These are phyloP conservation scores for Linum usitatissimum DNA, from an alignment of 345 rosid species.

Conservation along the genomic window DNA sequence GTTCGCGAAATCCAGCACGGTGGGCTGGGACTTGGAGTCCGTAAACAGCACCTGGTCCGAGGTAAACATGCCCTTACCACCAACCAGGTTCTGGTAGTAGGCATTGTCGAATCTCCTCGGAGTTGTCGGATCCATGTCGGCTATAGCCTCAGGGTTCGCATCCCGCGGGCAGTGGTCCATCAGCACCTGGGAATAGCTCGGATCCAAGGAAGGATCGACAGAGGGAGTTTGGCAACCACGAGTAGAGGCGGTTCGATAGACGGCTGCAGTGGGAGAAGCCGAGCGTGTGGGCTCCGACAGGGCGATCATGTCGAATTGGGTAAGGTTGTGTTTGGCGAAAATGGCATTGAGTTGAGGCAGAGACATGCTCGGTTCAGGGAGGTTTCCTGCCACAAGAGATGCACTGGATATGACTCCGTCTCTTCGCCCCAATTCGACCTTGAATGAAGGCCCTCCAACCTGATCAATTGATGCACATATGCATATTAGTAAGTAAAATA, in stretches of 20 bases:
- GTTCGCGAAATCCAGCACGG: slow-evolving; percentile 10
- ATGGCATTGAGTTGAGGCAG: slow-evolving; percentile 12
- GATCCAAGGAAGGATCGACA: slow-evolving; percentile 13
- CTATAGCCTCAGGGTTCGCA: slow-evolving; percentile 13
- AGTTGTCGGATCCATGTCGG: slow-evolving; percentile 6
- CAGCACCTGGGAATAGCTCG: slow-evolving; percentile 10
- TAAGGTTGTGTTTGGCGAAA: slow-evolving; percentile 12
- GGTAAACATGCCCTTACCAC: slow-evolving; percentile 14
- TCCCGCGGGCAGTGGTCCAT: slow-evolving; percentile 6
- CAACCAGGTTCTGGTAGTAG: slow-evolving; percentile 16
- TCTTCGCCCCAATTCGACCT: slow-evolving; percentile 17
- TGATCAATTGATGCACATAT: neutral
- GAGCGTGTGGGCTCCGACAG: slow-evolving; percentile 23
- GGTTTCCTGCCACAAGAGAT: slow-evolving; percentile 11
- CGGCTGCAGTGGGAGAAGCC: slow-evolving; percentile 21
- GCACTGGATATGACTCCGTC: slow-evolving; percentile 14
- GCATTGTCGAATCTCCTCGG: neutral
- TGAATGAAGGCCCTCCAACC: slow-evolving; percentile 20
- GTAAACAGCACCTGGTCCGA: slow-evolving; percentile 5
- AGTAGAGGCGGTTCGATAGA: slow-evolving; percentile 13
- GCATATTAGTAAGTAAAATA: too few relatives aligned
- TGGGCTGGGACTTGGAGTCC: slow-evolving; percentile 6
- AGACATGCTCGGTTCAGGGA: slow-evolving; percentile 12
- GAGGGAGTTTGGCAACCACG: neutral
- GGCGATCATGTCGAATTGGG: slow-evolving; percentile 14